Evolutionary conservation across 352 stramenopile species (phyloP).

Genomic region (Globisporangium uncinulatum): DNA sequence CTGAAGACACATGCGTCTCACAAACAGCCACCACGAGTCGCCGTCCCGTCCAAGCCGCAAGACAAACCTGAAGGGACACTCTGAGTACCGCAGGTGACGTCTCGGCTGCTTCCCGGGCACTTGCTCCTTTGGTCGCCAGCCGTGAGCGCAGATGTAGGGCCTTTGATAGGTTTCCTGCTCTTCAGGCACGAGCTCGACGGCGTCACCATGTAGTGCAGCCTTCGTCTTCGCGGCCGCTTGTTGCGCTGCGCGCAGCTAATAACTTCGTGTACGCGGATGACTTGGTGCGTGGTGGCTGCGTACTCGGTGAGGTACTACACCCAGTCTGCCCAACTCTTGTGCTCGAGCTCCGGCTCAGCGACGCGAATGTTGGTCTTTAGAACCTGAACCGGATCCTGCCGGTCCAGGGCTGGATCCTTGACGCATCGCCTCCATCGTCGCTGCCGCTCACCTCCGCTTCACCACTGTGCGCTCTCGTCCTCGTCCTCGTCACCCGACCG

Average conservation of each 20-base stretch:
- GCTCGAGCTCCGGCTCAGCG: background rate
- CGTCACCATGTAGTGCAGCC: background rate
- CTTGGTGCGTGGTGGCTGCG: background rate
- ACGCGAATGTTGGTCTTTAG: background rate
- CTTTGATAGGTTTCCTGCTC: background rate
- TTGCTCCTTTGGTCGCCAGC: background rate
- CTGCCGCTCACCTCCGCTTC: too few relatives aligned
- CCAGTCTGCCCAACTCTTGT: background rate
- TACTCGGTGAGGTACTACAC: background rate
- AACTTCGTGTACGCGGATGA: constrained; percentile 3
- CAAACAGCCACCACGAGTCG: background rate
- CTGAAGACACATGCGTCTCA: background rate
- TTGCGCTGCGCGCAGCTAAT: constrained; percentile 2
- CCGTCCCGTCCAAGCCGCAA: background rate
- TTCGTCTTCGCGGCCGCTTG: background rate
- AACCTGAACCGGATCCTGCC: too few relatives aligned
- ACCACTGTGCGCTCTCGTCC: too few relatives aligned
- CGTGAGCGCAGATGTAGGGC: background rate
- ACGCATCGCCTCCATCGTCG: too few relatives aligned
- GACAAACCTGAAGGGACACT: background rate
- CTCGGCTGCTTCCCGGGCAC: background rate
- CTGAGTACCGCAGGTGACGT: background rate
- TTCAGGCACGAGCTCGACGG: background rate
- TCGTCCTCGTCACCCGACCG: too few relatives aligned
- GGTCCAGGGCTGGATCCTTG: too few relatives aligned